These are phyloP conservation scores for Chytriomyces sp. DNA, from an alignment of 192 early-diverging fungal genomes.

Conservation along the genomic window DNA sequence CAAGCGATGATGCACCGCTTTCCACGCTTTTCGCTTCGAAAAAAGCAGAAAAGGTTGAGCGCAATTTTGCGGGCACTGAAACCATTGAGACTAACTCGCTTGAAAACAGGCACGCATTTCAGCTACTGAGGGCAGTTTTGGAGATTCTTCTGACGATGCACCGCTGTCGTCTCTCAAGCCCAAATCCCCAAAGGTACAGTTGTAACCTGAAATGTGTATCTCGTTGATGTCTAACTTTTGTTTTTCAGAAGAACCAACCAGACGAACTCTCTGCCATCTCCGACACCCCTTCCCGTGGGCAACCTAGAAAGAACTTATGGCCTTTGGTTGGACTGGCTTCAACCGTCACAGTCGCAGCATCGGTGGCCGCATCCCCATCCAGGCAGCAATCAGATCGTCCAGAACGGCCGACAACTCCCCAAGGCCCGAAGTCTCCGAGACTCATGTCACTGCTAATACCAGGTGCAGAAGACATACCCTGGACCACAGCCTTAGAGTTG, in stretches of 20 bases:
- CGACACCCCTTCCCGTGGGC: not conserved
- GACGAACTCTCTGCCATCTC: not conserved
- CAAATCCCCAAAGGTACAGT: not conserved
- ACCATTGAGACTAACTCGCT: too few species aligned
- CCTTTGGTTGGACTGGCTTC: not conserved
- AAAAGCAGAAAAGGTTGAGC: too few species aligned
- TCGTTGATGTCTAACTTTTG: not conserved
- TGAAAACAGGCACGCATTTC: too few species aligned
- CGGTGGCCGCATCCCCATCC: not conserved
- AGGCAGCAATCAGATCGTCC: too few species aligned
- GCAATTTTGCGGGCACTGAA: too few species aligned
- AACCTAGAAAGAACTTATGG: not conserved
- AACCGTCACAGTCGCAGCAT: not conserved
- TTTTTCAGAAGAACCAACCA: not conserved
- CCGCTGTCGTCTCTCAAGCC: not conserved
- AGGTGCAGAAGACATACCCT: not conserved
- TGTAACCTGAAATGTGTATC: not conserved
- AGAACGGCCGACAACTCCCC: too few species aligned
- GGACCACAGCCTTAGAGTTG: constrained; percentile 2
- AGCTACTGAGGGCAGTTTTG: not conserved
- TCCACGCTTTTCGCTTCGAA: too few species aligned
- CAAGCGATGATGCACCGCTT: constrained; percentile 26
- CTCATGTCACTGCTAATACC: too few species aligned
- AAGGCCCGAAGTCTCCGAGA: too few species aligned
- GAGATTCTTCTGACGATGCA: not conserved